These are phyloP conservation scores for Annona squamosa DNA, from an alignment of 164 flowering plant species.

Conservation along the genomic window DNA sequence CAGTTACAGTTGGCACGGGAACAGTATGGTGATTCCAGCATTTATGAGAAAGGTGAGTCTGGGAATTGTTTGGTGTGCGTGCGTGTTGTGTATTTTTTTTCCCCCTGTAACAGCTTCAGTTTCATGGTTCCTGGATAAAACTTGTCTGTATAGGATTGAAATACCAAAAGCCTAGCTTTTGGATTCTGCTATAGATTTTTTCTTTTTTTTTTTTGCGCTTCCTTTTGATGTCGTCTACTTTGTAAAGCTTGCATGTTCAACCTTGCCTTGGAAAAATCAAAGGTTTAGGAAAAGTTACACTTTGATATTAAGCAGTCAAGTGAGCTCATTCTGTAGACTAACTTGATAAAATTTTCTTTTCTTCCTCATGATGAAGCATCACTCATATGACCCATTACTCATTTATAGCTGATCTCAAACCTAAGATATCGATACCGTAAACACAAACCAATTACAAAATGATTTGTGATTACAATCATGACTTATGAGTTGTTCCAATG, in stretches of 20 bases:
- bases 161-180: too few relatives aligned
- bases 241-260: too few relatives aligned
- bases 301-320: background rate
- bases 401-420: background rate
- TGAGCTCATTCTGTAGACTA: background rate
- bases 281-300: background rate
- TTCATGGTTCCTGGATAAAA: background rate
- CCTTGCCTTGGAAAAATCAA: too few relatives aligned
- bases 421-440: background rate
- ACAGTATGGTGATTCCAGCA: constrained; percentile 68
- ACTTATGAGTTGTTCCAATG: background rate
- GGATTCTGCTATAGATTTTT: too few relatives aligned
- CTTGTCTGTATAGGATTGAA: too few relatives aligned
- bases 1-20: constrained; percentile 69
- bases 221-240: too few relatives aligned
- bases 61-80: background rate
- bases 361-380: background rate
- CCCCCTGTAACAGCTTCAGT: background rate
- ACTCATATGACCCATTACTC: background rate
- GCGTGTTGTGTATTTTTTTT: background rate
- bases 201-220: too few relatives aligned
- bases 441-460: background rate
- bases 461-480: background rate
- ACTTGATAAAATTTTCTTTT: background rate
- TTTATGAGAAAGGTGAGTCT: constrained; percentile 72